Evolutionary conservation across 176 grass and related monocot species (phyloP), one percentile per base, ranked within the genome.

Genomic region (Poa pratensis): DNA sequence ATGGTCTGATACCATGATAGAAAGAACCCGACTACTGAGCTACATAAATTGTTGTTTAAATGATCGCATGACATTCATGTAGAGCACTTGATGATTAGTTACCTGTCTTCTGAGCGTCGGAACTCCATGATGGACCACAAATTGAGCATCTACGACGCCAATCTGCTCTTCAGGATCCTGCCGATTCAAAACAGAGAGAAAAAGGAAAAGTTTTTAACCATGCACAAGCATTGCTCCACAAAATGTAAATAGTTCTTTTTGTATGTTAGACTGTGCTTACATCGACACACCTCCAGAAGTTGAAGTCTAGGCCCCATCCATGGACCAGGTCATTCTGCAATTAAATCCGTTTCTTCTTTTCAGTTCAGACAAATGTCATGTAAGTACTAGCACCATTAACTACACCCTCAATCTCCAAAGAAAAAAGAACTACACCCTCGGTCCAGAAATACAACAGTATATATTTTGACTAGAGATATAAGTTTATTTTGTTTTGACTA

Each of bases 241-340:
- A 73, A 50, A 67, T 18, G 8, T 37, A 67, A 32, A 20, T 15
- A 17, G 62, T 30, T 65, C 1, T 8, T 32, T 27, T 17, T 32
- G 13, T 17, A 93, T 93, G 64, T 92, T 89, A 78, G 43, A 84
- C 34, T 65, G 35, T 32, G 54, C 76, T 80, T 75, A 77, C 94
- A 88, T 97, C 88, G 52, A 94, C 88, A 65, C 87, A 94, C 87
- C 82, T 92, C 77, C 86, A 86, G 57, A 97, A 77, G 57, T 88
- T 88, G 64, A 92, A 94, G 88, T 97, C 94, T 26, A 97, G 94
- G 60, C 94, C 94, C 94, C 94, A 97, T 80, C 91, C 94, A 85
- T 97, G 91, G 72, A 97, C 87, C 76, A 97, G 88, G 85, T 97
- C 94, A 85, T 94, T 97, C 94, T 97, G 84, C 63, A 87, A n/a